phyloP scores from a whole-genome alignment of 331 rosid genomes.

The Acacia concinna region DNA sequence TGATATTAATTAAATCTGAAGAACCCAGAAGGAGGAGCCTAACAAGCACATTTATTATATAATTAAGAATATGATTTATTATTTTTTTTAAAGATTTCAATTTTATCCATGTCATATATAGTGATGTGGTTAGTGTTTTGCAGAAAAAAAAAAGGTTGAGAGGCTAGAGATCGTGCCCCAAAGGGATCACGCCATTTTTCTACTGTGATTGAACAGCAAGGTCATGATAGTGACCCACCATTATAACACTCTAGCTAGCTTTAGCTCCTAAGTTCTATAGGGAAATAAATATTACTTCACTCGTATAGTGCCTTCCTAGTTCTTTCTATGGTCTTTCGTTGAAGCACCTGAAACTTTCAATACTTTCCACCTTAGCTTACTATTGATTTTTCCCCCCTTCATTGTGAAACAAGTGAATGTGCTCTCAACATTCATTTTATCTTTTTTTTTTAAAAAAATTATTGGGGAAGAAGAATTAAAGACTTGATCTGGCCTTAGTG shows the following conservation, averaged over 20 bases:
- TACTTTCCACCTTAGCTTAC: not conserved
- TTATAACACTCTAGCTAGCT: not conserved
- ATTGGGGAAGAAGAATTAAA: not conserved
- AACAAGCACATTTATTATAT: slow-evolving; percentile 6
- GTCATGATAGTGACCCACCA: not conserved
- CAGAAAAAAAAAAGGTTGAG: slow-evolving; percentile 9
- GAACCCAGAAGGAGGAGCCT: slow-evolving; percentile 24
- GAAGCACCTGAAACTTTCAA: not conserved
- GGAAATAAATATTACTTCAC: not conserved
- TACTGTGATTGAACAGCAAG: not conserved
- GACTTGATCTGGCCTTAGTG: not conserved
- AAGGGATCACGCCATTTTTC: slow-evolving; percentile 21
- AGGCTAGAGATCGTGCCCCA: slow-evolving; percentile 9
- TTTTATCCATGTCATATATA: slow-evolving; percentile 23
- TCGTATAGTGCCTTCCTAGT: not conserved
- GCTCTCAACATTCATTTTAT: no score
- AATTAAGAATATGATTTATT: not conserved
- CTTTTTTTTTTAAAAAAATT: no score
- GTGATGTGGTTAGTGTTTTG: slow-evolving; percentile 9
- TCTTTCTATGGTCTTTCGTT: not conserved
- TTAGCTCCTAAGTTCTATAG: not conserved
- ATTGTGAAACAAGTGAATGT: not conserved
- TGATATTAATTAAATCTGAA: not conserved
- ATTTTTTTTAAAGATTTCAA: not conserved
- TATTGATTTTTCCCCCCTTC: not conserved